Conservation (phyloP, 495 filamentous ascomycete genomes). For the Xylona heveae region DNA sequence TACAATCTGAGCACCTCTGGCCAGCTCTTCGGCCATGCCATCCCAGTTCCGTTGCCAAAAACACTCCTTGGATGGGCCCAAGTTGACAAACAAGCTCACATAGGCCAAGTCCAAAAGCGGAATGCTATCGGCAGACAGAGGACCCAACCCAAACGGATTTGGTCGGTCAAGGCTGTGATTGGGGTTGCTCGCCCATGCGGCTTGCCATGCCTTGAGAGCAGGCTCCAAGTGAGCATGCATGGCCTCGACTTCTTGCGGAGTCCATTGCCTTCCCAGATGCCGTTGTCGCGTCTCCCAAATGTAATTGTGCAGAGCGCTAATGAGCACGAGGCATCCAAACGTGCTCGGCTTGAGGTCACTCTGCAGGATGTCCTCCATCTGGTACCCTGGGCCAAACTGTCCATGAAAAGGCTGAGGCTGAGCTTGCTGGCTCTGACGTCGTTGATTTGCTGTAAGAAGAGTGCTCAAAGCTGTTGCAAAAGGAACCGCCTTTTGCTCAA, state of each 20-base stretch:
- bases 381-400: constrained; percentile 19
- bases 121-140: constrained; percentile 82
- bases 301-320: constrained; percentile 92
- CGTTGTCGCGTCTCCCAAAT: constrained; percentile 94
- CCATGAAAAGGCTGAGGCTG: constrained; percentile 23
- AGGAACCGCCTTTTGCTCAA: constrained; percentile 42
- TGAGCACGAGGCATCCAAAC: constrained; percentile 81
- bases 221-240: constrained; percentile 97
- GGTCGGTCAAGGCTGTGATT: constrained; percentile 75
- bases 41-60: constrained; percentile 94
- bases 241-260: constrained; percentile 72
- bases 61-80: constrained; percentile 75
- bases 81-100: constrained; percentile 79
- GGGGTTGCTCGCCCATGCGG: constrained; percentile 76
- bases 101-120: constrained; percentile 90
- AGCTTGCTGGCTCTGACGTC: constrained; percentile 32
- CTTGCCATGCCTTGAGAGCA: constrained; percentile 84
- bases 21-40: constrained; percentile 76
- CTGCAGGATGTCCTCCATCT: constrained; percentile 27
- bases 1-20: constrained; percentile 53
- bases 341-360: constrained; percentile 70
- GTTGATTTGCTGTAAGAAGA: constrained; percentile 61
- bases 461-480: constrained; percentile 61
- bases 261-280: constrained; percentile 81
- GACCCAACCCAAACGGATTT: constrained; percentile 73